Evolutionary conservation across 805 yeast genomes (phyloP).

Genomic region (Kluyveromyces starmeri): DNA sequence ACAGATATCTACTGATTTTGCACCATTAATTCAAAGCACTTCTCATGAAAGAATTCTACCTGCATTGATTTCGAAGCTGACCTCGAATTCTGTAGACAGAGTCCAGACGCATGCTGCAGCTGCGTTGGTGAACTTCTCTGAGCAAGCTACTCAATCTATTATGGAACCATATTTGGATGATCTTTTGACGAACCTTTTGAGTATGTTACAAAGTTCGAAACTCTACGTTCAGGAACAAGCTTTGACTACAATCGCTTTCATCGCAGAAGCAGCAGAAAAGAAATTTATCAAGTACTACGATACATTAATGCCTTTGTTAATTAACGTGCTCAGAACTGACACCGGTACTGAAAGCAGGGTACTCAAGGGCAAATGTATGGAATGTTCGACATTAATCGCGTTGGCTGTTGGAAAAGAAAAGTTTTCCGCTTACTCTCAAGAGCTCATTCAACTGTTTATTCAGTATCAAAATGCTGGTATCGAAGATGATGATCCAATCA

Average conservation of each 20-base stretch:
- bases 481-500: conserved; percentile 78
- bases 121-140: conserved; percentile 91
- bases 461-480: conserved; percentile 53
- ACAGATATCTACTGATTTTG: conserved; percentile 94
- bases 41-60: conserved; percentile 77
- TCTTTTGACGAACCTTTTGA: conserved; percentile 63
- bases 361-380: conserved; percentile 87
- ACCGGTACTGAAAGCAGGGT: conserved; percentile 70
- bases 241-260: conserved; percentile 89
- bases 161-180: conserved; percentile 90
- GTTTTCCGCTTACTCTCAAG: conserved; percentile 65
- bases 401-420: conserved; percentile 90
- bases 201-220: conserved; percentile 73
- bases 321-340: conserved; percentile 71
- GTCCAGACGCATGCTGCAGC: conserved; percentile 99
- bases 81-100: conserved; percentile 67
- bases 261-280: conserved; percentile 91
- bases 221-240: conserved; percentile 96
- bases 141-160: conserved; percentile 78
- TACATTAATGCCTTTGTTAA: conserved; percentile 81
- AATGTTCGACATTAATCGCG: conserved; percentile 91
- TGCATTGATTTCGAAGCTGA: conserved; percentile 74
- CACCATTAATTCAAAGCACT: conserved; percentile 76
- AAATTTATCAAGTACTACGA: conserved; percentile 88
- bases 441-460: conserved; percentile 63